A percentile compares a stretch with the other conserved stretches of the same genome.
Evolutionary conservation across 1,284 basidiomycete species (phyloP).

Genomic region (Irpex rosettiformis): DNA sequence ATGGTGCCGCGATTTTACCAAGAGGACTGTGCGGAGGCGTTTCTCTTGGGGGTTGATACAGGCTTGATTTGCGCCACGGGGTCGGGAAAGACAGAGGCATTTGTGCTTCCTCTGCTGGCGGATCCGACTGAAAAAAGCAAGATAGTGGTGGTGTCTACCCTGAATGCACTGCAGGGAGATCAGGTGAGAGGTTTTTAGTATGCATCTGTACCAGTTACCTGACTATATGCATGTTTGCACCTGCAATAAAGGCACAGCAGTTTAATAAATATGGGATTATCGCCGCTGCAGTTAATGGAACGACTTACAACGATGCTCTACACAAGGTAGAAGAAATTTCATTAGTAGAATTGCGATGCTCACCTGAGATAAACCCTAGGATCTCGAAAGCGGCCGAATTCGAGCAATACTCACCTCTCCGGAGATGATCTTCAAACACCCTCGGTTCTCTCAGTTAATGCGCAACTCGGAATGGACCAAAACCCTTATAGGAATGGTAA

Average conservation of each 20-base stretch:
- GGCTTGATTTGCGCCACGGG: too few relatives aligned
- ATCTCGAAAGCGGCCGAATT: slow-evolving; percentile 21
- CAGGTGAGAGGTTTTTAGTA: slow-evolving; percentile 15
- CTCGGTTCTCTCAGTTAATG: slow-evolving; percentile 25
- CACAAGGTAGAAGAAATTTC: slow-evolving; percentile 18
- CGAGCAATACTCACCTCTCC: slow-evolving; percentile 31
- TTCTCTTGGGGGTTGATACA: too few relatives aligned
- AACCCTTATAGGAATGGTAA: slow-evolving; percentile 23
- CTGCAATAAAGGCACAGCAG: slow-evolving; percentile 17
- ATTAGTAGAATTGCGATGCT: not conserved
- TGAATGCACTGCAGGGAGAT: slow-evolving; percentile 29
- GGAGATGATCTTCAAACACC: too few relatives aligned
- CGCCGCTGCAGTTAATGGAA: slow-evolving; percentile 30
- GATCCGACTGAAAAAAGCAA: slow-evolving; percentile 18
- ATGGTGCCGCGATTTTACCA: slow-evolving; percentile 27
- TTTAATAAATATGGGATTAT: slow-evolving; percentile 27
- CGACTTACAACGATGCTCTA: slow-evolving; percentile 24
- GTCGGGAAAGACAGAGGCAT: slow-evolving; percentile 38
- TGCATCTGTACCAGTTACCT: not conserved
- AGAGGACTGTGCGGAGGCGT: too few relatives aligned
- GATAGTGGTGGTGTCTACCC: slow-evolving; percentile 30
- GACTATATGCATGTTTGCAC: not conserved
- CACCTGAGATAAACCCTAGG: slow-evolving; percentile 13
- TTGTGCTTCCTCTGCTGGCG: slow-evolving; percentile 28
- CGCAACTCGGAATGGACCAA: slow-evolving; percentile 18